Conservation (phyloP, 2,329 filamentous ascomycete species). For the Incumbomyces delicatus region DNA sequence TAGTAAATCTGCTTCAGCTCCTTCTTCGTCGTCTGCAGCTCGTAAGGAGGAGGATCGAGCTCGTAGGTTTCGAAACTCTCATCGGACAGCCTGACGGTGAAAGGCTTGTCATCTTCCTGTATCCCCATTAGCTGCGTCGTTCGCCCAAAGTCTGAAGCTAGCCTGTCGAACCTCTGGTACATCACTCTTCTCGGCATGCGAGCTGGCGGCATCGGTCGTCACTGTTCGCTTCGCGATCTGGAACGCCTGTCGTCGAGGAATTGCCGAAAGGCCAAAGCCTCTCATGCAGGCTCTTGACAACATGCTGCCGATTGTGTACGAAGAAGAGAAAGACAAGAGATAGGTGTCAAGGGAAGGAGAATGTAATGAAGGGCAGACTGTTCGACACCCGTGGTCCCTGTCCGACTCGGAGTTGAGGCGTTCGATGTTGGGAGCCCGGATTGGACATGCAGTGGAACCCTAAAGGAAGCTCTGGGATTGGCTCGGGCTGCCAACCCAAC, state of each 20-base stretch:
- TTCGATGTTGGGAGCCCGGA: too few relatives aligned
- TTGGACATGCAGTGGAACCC: constrained; percentile 6
- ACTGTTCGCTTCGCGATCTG: constrained; percentile 59
- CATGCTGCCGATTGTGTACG: constrained; percentile 10
- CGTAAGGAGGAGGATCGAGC: constrained; percentile 91
- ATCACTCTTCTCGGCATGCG: constrained; percentile 71
- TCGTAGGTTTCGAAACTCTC: constrained; percentile 99
- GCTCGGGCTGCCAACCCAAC: not conserved
- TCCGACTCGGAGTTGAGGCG: not conserved
- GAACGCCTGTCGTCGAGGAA: constrained; percentile 34
- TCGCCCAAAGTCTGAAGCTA: too few relatives aligned
- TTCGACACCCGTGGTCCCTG: not conserved
- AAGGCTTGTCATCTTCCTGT: constrained; percentile 87
- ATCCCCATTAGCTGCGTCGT: constrained; percentile 2
- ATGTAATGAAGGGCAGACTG: not conserved
- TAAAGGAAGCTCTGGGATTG: not conserved
- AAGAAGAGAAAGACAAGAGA: constrained; percentile 5
- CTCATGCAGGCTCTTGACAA: constrained; percentile 19
- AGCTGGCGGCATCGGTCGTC: constrained; percentile 89
- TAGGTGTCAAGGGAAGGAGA: constrained; percentile 5
- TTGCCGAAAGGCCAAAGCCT: constrained; percentile 22
- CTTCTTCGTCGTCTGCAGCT: constrained; percentile 87
- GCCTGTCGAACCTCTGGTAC: constrained; percentile 50
- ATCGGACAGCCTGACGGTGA: constrained; percentile 85
- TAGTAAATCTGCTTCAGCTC: constrained; percentile 98